Conservation (phyloP, 75 land plant species). For the Chamaecyparis obtusa region DNA sequence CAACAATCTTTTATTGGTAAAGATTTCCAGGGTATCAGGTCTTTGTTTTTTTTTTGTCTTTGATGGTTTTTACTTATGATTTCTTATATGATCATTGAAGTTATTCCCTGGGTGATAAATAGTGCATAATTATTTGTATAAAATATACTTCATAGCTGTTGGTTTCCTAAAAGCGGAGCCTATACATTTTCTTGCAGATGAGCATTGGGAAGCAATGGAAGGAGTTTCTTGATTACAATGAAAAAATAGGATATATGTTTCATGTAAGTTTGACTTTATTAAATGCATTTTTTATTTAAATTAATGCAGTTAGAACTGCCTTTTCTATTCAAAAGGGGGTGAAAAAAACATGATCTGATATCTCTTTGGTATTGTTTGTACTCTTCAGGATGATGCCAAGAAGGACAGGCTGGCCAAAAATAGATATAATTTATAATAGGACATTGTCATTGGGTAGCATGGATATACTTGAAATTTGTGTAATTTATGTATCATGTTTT, state of each 20-base stretch:
- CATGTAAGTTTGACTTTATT: conserved; percentile 39
- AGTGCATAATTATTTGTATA: not conserved
- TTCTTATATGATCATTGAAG: not conserved
- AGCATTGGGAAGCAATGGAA: conserved; percentile 75
- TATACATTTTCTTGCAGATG: conserved; percentile 27
- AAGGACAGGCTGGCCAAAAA: conserved; percentile 21
- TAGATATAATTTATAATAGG: conserved; percentile 13
- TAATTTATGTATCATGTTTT: not conserved
- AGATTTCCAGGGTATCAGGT: not conserved
- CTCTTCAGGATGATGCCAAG: conserved; percentile 27
- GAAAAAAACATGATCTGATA: not conserved
- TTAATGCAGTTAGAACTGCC: not conserved
- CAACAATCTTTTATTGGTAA: not conserved
- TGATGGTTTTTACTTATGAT: not conserved
- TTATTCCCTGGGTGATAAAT: not conserved
- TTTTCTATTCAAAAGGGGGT: not conserved
- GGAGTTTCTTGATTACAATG: conserved; percentile 52
- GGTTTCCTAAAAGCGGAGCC: not conserved
- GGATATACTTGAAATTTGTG: not conserved
- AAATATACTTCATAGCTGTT: not conserved
- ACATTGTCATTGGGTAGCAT: not conserved
- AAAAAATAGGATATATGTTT: conserved; percentile 46
- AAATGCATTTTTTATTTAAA: not conserved
- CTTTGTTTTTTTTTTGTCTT: not conserved
- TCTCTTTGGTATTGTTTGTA: not conserved